Evolutionary conservation across 2,329 filamentous ascomycete species (phyloP), one percentile per base, ranked within the genome.

Genomic region (Rhynchosporium graminicola): DNA sequence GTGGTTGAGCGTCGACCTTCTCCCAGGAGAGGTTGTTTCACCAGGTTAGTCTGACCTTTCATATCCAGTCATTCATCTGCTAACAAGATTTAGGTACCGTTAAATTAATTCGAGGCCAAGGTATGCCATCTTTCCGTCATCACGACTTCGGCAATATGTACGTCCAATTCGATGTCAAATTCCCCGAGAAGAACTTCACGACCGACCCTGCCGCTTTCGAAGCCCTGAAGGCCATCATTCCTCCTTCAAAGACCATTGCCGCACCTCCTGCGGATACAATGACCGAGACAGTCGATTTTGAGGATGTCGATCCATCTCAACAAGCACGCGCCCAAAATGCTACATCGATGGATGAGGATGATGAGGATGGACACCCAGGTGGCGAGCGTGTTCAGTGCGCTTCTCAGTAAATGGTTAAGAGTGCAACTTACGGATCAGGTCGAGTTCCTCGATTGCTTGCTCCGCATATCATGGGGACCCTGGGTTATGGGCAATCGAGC

Each of bases 151-250:
- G 95, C 73, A 97, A 99, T 80, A 83, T 99, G 71, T 99, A 95
- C 82, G 92, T 99, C 74, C 92, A 96, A 76, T 99, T 99, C 80
- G 88, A 91, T 73, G 92, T 99, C 79, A 97, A 96, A 80, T 98
- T 99, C 84, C 95, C 95, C 55, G 88, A 91, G 74, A 89, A 87
- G 80, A 82, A 85, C 74, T 89, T 86, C 83, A 84, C 85, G 43
- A 75, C 84, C 43, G 82, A 89, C 57, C 80, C 87, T 15, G 82
- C 86, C 62, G 88, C 91, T 66, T 90, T 96, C 70, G 86, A 91
- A 62, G 82, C 88, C 12, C 87, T 99, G 45, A 92, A 95, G 74
- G 84, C 87, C 71, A 87, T 97, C 60, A 85, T 99, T n/a, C 94
- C 94, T 2, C 79, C 89, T 1, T 88, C 87, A 62, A 76, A 84